phyloP scores from a whole-genome alignment of 768 basidiomycete species.

The Pleurotus giganteus region DNA sequence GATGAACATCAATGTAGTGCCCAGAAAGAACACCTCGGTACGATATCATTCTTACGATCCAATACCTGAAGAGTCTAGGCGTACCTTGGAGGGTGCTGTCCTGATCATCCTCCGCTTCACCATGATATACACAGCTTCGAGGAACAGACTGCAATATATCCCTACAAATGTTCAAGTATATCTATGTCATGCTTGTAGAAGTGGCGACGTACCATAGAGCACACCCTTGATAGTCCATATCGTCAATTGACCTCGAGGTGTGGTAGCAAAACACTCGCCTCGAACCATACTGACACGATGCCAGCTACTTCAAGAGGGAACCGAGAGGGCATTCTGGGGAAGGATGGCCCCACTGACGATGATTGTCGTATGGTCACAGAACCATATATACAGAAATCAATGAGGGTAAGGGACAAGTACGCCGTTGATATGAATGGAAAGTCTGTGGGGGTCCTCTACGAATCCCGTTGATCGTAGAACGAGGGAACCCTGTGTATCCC shows the following conservation, averaged over 20 bases:
- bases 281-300: constrained; percentile 15
- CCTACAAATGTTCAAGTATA: constrained; percentile 8
- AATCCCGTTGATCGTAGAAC: neutral
- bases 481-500: neutral
- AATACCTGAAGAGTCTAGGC: neutral
- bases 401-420: neutral
- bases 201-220: constrained; percentile 11
- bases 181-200: neutral
- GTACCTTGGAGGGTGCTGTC: constrained; percentile 12
- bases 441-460: neutral
- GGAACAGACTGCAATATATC: constrained; percentile 16
- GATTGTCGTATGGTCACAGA: neutral
- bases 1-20: constrained; percentile 14
- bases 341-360: neutral
- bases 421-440: neutral
- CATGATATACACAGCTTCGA: constrained; percentile 14
- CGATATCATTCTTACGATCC: neutral
- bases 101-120: constrained; percentile 9
- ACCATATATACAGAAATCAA: neutral
- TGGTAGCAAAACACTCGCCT: constrained; percentile 9
- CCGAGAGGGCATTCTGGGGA: neutral
- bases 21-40: constrained; percentile 13
- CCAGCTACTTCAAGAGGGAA: constrained; percentile 13
- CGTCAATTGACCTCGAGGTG: neutral
- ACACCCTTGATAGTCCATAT: constrained; percentile 6